Conservation (phyloP, 1,284 basidiomycete genomes). For the Caloboletus firmus region DNA sequence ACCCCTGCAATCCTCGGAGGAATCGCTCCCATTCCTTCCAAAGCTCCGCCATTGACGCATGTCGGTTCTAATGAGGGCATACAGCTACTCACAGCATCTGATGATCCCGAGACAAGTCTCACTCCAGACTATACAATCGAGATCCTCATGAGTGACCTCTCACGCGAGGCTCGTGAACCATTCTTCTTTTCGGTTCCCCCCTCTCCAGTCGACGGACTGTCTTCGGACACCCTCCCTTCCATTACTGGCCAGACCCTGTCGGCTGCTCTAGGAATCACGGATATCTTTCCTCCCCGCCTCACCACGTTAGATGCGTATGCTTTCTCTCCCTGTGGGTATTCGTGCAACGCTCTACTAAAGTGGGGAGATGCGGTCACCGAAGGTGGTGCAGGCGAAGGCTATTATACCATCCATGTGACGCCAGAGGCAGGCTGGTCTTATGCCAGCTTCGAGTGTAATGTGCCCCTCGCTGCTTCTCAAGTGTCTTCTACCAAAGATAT, state of each 20-base stretch:
- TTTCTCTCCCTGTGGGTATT: slow-evolving; percentile 96
- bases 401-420: slow-evolving; percentile 99
- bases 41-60: slow-evolving; percentile 9
- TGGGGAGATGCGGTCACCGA: slow-evolving; percentile 46
- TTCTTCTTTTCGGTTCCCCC: slow-evolving; percentile 68
- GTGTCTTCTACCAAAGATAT: slow-evolving; percentile 44
- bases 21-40: slow-evolving; percentile 28
- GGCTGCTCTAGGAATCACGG: slow-evolving; percentile 75
- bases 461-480: slow-evolving; percentile 63
- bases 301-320: slow-evolving; percentile 92
- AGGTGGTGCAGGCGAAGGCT: slow-evolving; percentile 65
- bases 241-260: slow-evolving; percentile 71
- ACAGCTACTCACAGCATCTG: slow-evolving; percentile 8
- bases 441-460: slow-evolving; percentile 98
- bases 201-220: slow-evolving; percentile 32
- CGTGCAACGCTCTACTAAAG: slow-evolving; percentile 88
- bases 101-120: slow-evolving; percentile 29
- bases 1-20: slow-evolving; percentile 46
- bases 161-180: slow-evolving; percentile 67
- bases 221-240: slow-evolving; percentile 48
- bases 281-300: slow-evolving; percentile 76
- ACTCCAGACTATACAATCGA: slow-evolving; percentile 90
- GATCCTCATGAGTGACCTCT: slow-evolving; percentile 97
- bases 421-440: slow-evolving; percentile 98
- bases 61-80: slow-evolving; percentile 11